Evolutionary conservation across 768 basidiomycete species (phyloP).

Genomic region (Russula ochroleuca): DNA sequence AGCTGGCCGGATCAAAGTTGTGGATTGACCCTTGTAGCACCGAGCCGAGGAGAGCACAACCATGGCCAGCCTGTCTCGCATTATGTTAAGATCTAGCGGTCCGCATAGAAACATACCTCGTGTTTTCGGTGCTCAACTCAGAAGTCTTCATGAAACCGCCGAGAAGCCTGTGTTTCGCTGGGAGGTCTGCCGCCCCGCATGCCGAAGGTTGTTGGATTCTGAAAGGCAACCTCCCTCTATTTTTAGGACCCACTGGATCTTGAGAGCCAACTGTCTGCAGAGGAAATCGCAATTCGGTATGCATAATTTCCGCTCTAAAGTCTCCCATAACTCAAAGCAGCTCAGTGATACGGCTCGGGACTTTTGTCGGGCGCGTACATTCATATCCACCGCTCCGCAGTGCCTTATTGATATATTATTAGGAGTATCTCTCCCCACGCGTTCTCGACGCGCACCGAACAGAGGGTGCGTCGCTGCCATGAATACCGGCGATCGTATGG

Average conservation of each 20-base stretch:
- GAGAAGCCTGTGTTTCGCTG: slow-evolving; percentile 28
- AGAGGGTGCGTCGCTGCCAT: slow-evolving; percentile 52
- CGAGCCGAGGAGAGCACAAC: background rate
- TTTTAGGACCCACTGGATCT: slow-evolving; percentile 76
- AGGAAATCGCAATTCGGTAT: slow-evolving; percentile 85
- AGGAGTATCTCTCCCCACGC: slow-evolving; percentile 84
- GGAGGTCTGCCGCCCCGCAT: slow-evolving; percentile 30
- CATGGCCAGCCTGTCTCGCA: slow-evolving; percentile 15
- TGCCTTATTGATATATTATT: slow-evolving; percentile 3
- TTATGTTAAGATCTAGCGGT: background rate
- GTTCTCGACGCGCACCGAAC: slow-evolving; percentile 86
- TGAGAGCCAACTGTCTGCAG: slow-evolving; percentile 78
- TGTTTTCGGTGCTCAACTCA: background rate
- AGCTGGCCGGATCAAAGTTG: background rate
- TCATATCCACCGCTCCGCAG: background rate
- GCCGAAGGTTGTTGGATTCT: background rate
- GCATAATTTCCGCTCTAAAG: slow-evolving; percentile 17
- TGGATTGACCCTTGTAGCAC: too few species aligned
- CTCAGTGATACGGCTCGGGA: slow-evolving; percentile 69
- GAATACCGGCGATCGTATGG: background rate
- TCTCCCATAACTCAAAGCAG: slow-evolving; percentile 7
- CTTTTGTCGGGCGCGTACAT: slow-evolving; percentile 66
- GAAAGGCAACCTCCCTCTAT: background rate
- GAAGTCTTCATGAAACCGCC: background rate
- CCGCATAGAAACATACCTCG: background rate